Evolutionary conservation across 345 rosid genomes (phyloP).

Genomic region (Combretum micranthum): DNA sequence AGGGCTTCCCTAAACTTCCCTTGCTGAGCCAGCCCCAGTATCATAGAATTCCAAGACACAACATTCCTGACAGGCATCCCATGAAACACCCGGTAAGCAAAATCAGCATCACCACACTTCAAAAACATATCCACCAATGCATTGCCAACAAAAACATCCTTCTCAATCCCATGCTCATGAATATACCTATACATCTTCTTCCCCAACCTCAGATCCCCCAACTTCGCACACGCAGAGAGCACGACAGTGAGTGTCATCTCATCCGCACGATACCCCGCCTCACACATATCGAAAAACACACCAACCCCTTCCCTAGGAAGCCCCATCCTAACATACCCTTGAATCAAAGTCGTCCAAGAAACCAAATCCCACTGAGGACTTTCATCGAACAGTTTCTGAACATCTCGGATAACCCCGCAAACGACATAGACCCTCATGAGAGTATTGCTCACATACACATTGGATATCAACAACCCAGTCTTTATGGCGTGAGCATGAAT

Average conservation of each 20-base stretch:
- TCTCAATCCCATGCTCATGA: conserved; percentile 14
- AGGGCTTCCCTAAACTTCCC: conserved; percentile 41
- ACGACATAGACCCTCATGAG: conserved; percentile 38
- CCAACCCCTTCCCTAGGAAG: conserved; percentile 22
- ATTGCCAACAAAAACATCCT: conserved; percentile 40
- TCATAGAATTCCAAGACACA: conserved; percentile 54
- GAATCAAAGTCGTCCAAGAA: conserved; percentile 50
- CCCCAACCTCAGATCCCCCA: conserved; percentile 41
- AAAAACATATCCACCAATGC: conserved; percentile 43
- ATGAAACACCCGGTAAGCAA: conserved; percentile 24
- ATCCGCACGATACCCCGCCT: conserved; percentile 21
- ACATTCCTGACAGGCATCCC: conserved; percentile 39
- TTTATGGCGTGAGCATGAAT: conserved; percentile 37
- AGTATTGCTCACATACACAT: conserved; percentile 38
- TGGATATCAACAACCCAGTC: conserved; percentile 18
- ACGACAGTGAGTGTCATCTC: conserved; percentile 30
- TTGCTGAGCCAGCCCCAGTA: conserved; percentile 37
- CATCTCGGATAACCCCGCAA: conserved; percentile 23
- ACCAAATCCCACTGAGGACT: conserved; percentile 32
- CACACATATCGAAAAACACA: conserved; percentile 31
- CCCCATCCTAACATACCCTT: conserved; percentile 34
- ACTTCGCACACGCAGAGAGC: conserved; percentile 40
- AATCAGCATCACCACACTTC: conserved; percentile 27
- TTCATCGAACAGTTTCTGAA: conserved; percentile 23
- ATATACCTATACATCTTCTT: conserved; percentile 28